These are phyloP conservation scores for Beverwykella pulmonaria DNA, from an alignment of 495 filamentous ascomycete genomes.

Conservation along the genomic window DNA sequence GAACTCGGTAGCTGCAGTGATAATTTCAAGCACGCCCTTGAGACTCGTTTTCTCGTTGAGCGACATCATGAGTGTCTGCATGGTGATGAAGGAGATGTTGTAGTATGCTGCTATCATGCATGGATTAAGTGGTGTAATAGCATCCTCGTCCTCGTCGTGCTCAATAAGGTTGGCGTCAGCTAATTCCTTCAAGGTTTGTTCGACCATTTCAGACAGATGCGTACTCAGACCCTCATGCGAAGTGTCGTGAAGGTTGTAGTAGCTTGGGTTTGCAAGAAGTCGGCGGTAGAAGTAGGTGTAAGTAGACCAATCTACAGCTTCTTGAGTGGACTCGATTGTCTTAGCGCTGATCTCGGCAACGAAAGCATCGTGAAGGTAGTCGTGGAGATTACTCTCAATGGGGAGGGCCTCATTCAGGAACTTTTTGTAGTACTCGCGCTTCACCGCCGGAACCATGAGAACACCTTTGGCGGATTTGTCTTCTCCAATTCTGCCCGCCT, in stretches of 20 bases:
- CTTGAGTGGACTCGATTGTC: constrained; percentile 90
- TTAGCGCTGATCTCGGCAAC: constrained; percentile 94
- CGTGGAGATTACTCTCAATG: constrained; percentile 90
- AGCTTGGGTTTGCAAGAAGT: constrained; percentile 94
- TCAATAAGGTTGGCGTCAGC: constrained; percentile 95
- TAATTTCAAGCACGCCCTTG: constrained; percentile 94
- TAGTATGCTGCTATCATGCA: constrained; percentile 99
- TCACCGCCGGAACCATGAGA: constrained; percentile 90
- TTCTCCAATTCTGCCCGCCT: constrained; percentile 73
- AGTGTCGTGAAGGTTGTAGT: constrained; percentile 86
- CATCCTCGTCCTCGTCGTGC: constrained; percentile 93
- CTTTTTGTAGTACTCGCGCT: constrained; percentile 97
- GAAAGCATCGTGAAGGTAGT: constrained; percentile 91
- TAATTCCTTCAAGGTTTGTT: constrained; percentile 88
- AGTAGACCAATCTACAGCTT: constrained; percentile 97
- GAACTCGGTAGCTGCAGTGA: constrained; percentile 95
- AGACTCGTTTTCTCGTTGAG: constrained; percentile 85
- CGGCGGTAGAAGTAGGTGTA: constrained; percentile 99
- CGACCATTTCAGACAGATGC: constrained; percentile 93
- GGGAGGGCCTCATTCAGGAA: constrained; percentile 96
- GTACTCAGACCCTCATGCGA: constrained; percentile 92
- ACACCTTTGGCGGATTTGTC: constrained; percentile 87
- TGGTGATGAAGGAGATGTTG: constrained; percentile 98
- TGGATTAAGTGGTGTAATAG: constrained; percentile 84
- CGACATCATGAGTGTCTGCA: constrained; percentile 99